phyloP scores from a whole-genome alignment of 768 basidiomycete genomes.

The Lactifluus piperatus region DNA sequence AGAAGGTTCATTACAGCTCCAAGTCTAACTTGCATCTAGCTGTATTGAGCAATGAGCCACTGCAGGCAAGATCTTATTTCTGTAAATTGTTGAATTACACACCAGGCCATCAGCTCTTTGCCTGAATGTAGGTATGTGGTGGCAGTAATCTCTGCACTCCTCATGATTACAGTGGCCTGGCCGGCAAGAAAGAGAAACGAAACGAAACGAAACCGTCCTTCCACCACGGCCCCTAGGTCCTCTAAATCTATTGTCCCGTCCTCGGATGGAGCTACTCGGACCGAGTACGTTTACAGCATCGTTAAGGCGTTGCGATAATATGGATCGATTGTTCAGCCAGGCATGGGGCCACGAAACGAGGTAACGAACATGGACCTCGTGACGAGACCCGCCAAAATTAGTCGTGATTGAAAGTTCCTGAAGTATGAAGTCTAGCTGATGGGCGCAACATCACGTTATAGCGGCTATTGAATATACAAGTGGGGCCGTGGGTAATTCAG shows the following conservation, averaged over 20 bases:
- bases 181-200: background rate
- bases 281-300: background rate
- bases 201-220: background rate
- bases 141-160: background rate
- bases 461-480: constrained; percentile 1
- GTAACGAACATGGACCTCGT: constrained; percentile 1
- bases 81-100: background rate
- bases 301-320: constrained; percentile 1
- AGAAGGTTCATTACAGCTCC: background rate
- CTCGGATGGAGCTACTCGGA: constrained; percentile 14
- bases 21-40: constrained; percentile 3
- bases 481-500: constrained; percentile 9
- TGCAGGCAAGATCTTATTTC: background rate
- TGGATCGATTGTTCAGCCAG: constrained; percentile 6
- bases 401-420: constrained; percentile 1
- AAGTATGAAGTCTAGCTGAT: constrained; percentile 12
- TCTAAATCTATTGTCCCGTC: background rate
- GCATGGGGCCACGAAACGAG: constrained; percentile 5
- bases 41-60: background rate
- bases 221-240: background rate
- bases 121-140: background rate
- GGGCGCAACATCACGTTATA: constrained; percentile 15
- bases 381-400: constrained; percentile 4
- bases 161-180: background rate
- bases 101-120: background rate